Base-by-base conservation (phyloP, 805 yeast genomes). In the Saccharomycopsis sp. region DNA sequence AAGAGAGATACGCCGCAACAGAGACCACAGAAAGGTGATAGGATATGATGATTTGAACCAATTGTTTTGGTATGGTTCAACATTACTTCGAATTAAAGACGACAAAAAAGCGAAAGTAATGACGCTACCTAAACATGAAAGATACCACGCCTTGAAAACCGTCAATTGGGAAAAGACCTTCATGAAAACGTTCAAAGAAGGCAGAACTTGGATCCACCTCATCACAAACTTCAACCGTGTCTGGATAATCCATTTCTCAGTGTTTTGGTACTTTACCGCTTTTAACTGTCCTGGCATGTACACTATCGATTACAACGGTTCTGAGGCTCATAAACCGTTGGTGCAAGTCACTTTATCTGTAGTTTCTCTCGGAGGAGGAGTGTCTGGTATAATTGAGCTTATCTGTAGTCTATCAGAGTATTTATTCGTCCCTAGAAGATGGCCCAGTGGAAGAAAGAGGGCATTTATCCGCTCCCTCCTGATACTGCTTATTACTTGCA, bases 21-120 rank as follows among this genome's bases (percentile, higher is more conserved):
- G 77, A 70, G 96, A 88, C 72, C 96, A 88, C 74, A 85, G 85
- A 75, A 77, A 83, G 64, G 77, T 88, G 63, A 81, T 88, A 67
- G 96, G 99, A 72, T 94, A 94, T 73, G 99, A 94, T 78, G 99
- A 94, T 78, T 96, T 94, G 61, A 94, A 94, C 74, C 99, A 94
- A 79, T 80, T 94, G 67, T 94, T 96, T 77, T 94, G 99, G 99
- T 94, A 94, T 75, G 97, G 97, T 52, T 97, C 94, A 76, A 99
- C 99, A 79, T 87, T 94, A 63, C 85, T 96, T 60, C 87, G 92
- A 75, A 91, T 94, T 67, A 81, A 85, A 52, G 82, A 92, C 67
- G 92, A 87, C 70, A 97, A 94, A 70, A 54, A 56, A 38, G 19
- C 25, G 3, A 54, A 69, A 2, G 78, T 94, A 66, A 89, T 92